These are phyloP conservation scores for Trifolium fragiferum DNA, from an alignment of 306 rosid genomes.

Conservation along the genomic window DNA sequence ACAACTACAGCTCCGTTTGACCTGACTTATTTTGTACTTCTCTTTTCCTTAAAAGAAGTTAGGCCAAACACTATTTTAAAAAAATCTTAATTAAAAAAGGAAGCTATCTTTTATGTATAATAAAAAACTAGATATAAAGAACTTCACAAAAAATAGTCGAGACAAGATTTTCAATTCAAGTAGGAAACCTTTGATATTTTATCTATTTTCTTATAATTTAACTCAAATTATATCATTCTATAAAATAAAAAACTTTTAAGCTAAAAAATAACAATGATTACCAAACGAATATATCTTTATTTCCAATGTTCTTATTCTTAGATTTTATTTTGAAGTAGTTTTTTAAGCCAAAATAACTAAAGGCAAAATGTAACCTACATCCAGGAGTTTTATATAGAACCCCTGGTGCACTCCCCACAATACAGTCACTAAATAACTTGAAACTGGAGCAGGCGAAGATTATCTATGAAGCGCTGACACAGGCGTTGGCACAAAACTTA, in stretches of 20 bases:
- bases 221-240: background rate
- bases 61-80: background rate
- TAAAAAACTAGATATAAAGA: background rate
- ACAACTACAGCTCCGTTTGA: conserved; percentile 8
- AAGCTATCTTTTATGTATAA: background rate
- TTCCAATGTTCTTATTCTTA: no score
- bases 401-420: no score
- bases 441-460: no score
- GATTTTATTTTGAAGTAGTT: no score
- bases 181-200: background rate
- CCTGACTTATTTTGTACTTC: background rate
- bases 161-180: background rate
- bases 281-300: no score
- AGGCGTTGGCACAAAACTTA: no score
- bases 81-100: background rate
- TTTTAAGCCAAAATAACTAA: no score
- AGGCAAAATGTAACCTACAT: no score
- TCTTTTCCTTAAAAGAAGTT: background rate
- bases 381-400: no score
- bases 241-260: background rate
- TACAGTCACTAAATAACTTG: no score
- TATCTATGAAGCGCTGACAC: no score
- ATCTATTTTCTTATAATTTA: background rate
- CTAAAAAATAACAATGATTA: no score
- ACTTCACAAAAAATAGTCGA: background rate